Conservation (phyloP, 345 rosid species). For the Euclidium syriacum region DNA sequence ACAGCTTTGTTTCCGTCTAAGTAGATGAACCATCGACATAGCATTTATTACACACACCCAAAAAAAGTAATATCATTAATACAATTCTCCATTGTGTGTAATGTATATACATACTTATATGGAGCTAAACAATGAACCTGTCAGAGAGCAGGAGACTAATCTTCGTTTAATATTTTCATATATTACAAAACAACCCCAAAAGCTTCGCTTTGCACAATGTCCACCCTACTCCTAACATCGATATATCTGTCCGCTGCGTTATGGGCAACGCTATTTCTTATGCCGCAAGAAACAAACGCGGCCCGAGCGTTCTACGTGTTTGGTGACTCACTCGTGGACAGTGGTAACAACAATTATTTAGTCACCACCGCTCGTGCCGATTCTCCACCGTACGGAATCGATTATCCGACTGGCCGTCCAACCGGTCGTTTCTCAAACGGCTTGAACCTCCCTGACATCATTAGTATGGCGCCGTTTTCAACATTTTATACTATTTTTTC, state of each 20-base stretch:
- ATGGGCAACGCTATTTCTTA: neutral
- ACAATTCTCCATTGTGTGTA: neutral
- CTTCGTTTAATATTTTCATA: neutral
- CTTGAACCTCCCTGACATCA: slow-evolving; percentile 64
- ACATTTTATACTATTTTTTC: neutral
- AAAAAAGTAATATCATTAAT: slow-evolving; percentile 3
- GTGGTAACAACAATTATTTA: slow-evolving; percentile 70
- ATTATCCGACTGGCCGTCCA: slow-evolving; percentile 54
- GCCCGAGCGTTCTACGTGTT: slow-evolving; percentile 67
- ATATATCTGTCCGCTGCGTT: neutral
- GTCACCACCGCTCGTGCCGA: slow-evolving; percentile 72
- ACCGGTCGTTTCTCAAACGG: slow-evolving; percentile 82
- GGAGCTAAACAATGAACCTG: neutral
- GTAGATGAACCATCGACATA: slow-evolving; percentile 20
- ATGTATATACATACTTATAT: neutral
- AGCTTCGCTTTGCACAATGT: slow-evolving; percentile 3
- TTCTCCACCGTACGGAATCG: slow-evolving; percentile 68
- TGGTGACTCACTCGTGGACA: slow-evolving; percentile 79
- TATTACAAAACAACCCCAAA: slow-evolving; percentile 2
- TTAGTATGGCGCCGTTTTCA: slow-evolving; percentile 32
- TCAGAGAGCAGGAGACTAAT: neutral
- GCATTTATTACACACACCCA: slow-evolving; percentile 25
- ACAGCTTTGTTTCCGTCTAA: neutral
- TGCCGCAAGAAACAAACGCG: slow-evolving; percentile 28
- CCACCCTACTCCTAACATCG: neutral